Percentiles rank a stretch among this genome's conserved stretches.
These are phyloP conservation scores for Filosporella fistucella DNA, from an alignment of 495 filamentous ascomycete genomes.

Conservation along the genomic window DNA sequence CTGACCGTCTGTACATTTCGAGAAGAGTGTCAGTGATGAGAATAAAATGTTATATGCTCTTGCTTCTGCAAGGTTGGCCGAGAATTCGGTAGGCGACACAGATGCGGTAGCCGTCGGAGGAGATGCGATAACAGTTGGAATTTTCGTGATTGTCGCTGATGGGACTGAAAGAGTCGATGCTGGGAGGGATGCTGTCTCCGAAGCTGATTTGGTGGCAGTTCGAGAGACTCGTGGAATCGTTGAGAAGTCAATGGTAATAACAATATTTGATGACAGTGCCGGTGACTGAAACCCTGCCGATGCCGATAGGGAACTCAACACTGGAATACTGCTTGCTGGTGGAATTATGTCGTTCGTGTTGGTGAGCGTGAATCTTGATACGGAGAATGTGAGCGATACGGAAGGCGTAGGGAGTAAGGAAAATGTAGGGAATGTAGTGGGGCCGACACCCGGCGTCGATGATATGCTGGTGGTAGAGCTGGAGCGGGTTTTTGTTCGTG, in stretches of 20 bases:
- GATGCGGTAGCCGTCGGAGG: conserved; percentile 4
- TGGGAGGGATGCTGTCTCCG: neutral
- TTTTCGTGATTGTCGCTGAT: neutral
- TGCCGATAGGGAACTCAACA: neutral
- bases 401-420: too few species aligned
- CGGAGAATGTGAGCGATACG: neutral
- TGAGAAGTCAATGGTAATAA: neutral
- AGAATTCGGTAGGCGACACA: conserved; percentile 8
- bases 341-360: neutral
- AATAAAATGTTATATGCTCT: conserved; percentile 25
- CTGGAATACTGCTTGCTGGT: neutral
- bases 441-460: too few species aligned
- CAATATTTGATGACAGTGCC: conserved; percentile 1
- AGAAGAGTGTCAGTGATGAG: conserved; percentile 19
- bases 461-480: too few species aligned
- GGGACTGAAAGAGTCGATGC: neutral
- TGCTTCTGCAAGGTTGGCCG: conserved; percentile 20
- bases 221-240: neutral
- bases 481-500: too few species aligned
- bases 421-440: too few species aligned
- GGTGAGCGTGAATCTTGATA: conserved; percentile 3
- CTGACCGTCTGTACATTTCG: conserved; percentile 14
- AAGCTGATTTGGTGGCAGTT: neutral
- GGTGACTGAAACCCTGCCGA: conserved; percentile 9
- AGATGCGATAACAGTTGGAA: conserved; percentile 3